These are phyloP conservation scores for Luvunga scandens DNA, from an alignment of 345 rosid species.

Conservation along the genomic window DNA sequence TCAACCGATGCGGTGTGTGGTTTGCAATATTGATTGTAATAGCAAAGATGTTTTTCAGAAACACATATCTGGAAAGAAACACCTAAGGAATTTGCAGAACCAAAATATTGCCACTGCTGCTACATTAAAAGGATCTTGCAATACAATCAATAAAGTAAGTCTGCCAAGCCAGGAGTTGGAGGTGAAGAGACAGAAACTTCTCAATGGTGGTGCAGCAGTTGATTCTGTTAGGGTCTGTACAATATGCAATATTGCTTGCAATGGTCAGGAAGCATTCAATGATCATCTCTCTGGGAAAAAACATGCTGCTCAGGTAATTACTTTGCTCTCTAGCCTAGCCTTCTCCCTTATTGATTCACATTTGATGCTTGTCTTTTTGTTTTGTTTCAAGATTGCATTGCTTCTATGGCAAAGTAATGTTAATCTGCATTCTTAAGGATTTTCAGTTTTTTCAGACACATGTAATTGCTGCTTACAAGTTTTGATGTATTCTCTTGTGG, in stretches of 20 bases:
- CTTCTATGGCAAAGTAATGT: background rate
- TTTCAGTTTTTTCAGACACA: background rate
- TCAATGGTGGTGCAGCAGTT: constrained; percentile 32
- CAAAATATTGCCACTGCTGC: background rate
- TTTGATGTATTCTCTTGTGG: background rate
- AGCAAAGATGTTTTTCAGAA: constrained; percentile 26
- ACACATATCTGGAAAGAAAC: constrained; percentile 29
- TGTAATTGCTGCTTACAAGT: background rate
- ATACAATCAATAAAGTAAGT: background rate
- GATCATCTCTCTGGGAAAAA: constrained; percentile 42
- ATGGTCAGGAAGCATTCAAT: constrained; percentile 28
- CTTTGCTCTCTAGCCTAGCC: background rate
- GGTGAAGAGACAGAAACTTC: constrained; percentile 33
- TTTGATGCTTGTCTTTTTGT: background rate
- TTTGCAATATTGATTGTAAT: constrained; percentile 30
- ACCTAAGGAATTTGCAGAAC: constrained; percentile 20
- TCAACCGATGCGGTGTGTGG: constrained; percentile 21
- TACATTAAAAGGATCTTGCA: constrained; percentile 8
- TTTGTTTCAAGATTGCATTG: background rate
- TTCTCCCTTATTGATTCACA: background rate
- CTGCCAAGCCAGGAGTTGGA: constrained; percentile 29
- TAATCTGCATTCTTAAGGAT: background rate
- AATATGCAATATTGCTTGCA: constrained; percentile 48
- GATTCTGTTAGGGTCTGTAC: constrained; percentile 40
- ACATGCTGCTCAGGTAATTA: constrained; percentile 39